A percentile compares a stretch with the other conserved stretches of the same genome.
Evolutionary conservation across 768 basidiomycete genomes (phyloP).

Genomic region (Rhodotorula paludigena): DNA sequence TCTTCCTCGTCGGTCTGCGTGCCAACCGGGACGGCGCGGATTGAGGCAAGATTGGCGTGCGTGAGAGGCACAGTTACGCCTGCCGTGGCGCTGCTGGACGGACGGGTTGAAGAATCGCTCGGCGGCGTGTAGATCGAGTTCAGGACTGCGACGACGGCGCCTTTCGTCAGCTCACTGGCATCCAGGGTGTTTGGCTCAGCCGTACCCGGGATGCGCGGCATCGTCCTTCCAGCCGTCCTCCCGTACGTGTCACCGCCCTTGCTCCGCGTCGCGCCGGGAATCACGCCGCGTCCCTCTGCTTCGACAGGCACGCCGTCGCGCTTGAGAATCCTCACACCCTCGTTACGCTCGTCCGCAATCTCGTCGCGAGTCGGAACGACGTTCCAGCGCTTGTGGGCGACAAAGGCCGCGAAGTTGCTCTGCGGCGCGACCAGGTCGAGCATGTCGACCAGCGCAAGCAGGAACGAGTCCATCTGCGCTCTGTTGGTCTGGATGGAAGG

Average conservation of each 20-base stretch:
- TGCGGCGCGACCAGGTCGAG: constrained; percentile 19
- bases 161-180: too few species aligned
- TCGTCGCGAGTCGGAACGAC: neutral
- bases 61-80: constrained; percentile 9
- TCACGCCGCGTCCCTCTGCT: constrained; percentile 9
- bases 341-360: too few species aligned
- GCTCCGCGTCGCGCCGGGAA: neutral
- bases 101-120: neutral
- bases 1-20: neutral
- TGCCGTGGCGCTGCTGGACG: too few species aligned
- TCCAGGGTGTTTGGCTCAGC: too few species aligned
- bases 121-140: too few species aligned
- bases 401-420: constrained; percentile 19
- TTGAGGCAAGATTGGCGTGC: too few species aligned
- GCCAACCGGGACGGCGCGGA: too few species aligned
- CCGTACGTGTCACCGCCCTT: neutral
- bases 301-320: neutral
- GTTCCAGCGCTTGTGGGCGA: constrained; percentile 9
- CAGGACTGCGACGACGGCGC: too few species aligned
- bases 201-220: too few species aligned
- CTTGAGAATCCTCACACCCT: constrained; percentile 1
- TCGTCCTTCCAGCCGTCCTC: neutral
- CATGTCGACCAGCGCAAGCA: constrained; percentile 25
- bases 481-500: neutral
- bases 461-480: constrained; percentile 23